A percentile compares a stretch with the other conserved stretches of the same genome.
These are phyloP conservation scores for Botrytis sinoallii DNA, from an alignment of 2,329 filamentous ascomycete species.

Conservation along the genomic window DNA sequence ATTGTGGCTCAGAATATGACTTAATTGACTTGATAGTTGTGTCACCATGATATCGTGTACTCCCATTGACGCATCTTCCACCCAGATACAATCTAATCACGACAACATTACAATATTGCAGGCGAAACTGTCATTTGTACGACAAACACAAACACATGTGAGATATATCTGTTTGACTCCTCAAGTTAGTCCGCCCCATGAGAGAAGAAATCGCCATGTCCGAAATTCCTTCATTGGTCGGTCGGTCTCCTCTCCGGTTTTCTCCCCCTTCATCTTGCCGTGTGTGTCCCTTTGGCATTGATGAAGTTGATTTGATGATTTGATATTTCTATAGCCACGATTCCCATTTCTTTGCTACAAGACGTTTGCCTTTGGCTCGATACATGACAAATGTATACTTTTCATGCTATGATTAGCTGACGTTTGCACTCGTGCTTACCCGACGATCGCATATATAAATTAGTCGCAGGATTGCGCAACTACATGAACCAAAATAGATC, in stretches of 20 bases:
- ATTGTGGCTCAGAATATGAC: not conserved
- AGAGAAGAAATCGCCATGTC: not conserved
- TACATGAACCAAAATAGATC: not conserved
- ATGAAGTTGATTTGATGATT: not conserved
- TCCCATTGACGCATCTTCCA: not conserved
- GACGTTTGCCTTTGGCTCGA: not conserved
- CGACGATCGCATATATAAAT: not conserved
- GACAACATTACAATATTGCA: not conserved
- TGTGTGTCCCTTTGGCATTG: not conserved
- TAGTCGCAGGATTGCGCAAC: not conserved
- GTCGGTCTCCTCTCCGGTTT: not conserved
- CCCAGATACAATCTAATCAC: conserved; percentile 3
- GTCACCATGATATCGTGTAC: not conserved
- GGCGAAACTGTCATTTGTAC: not conserved
- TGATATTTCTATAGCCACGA: not conserved
- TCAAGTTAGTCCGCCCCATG: not conserved
- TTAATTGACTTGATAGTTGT: not conserved
- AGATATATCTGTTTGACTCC: not conserved
- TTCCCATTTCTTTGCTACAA: not conserved
- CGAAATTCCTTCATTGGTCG: not conserved
- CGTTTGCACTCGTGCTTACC: not conserved
- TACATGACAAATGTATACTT: not conserved
- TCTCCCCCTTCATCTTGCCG: not conserved
- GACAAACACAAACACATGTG: not conserved
- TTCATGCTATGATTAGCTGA: not conserved